Base-by-base conservation (phyloP, 495 filamentous ascomycete genomes). In the Recurvomyces mirabilis region DNA sequence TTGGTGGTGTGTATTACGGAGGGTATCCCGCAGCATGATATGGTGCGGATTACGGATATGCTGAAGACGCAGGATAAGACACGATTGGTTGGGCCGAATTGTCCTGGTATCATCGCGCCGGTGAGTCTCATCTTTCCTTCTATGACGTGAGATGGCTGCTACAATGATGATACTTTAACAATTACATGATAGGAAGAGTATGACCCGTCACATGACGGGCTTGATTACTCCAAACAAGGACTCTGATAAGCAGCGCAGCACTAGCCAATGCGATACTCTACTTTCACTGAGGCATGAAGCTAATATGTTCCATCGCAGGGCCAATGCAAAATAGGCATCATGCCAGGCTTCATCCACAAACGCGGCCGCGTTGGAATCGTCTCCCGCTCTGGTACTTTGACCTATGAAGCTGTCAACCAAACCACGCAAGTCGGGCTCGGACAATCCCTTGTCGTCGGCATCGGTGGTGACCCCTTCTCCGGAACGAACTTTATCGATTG, bases 261-360 rank as follows among this genome's bases (percentile, higher is more conserved):
- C 23, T 22, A 34, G 14, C 28, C 6, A 34, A 14, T 22, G 4
- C n/a, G 20, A 29, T 14, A 12, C 39, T n/a, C n/a, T n/a, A n/a
- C n/a, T n/a, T n/a, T n/a, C n/a, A n/a, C n/a, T n/a, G n/a, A n/a
- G n/a, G n/a, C n/a, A n/a, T n/a, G n/a, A n/a, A n/a, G n/a, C n/a
- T n/a, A n/a, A n/a, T n/a, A n/a, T n/a, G n/a, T n/a, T 41, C 5
- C 25, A 10, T 25, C 15, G 5, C 31, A 83, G 79, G 91, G 89
- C 50, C 91, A 94, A 80, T 99, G 91, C 78, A 99, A 99, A 73
- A 99, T 99, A 63, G 91, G 91, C 60, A 99, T 99, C 70, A 99
- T 99, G 91, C 91, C 91, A 32, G 91, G 91, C 57, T 94, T 95
- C 74, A 96, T 99, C 71, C 91, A 99, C 77, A 95, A 99, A 77